Percentiles rank a stretch among this genome's conserved stretches.
phyloP scores from a whole-genome alignment of 441 rosid genomes.

The Eruca vesicaria region DNA sequence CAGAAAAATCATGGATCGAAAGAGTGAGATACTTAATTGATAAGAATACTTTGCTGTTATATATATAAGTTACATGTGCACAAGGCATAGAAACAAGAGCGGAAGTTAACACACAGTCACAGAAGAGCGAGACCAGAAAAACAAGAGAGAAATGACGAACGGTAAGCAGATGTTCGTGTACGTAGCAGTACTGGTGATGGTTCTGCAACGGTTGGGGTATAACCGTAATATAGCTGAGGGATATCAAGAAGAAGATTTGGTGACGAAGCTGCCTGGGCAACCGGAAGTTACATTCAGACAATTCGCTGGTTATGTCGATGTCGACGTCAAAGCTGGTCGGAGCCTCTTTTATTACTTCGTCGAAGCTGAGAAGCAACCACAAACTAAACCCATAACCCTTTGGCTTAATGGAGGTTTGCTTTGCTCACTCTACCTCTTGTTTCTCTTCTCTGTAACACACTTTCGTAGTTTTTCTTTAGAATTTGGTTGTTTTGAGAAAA shows the following conservation, averaged over 20 bases:
- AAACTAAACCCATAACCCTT: constrained; percentile 64
- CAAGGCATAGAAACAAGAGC: constrained; percentile 17
- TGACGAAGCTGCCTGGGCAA: constrained; percentile 68
- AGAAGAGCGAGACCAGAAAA: neutral
- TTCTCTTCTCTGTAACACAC: neutral
- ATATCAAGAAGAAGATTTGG: constrained; percentile 68
- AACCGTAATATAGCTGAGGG: constrained; percentile 39
- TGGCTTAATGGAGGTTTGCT: constrained; percentile 87
- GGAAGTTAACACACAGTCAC: neutral
- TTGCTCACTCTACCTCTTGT: neutral
- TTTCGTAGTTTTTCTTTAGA: neutral
- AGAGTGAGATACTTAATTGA: no score
- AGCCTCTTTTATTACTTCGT: constrained; percentile 86
- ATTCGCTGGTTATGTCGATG: constrained; percentile 75
- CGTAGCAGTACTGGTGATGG: constrained; percentile 30
- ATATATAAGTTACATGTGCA: constrained; percentile 14
- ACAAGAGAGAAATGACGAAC: constrained; percentile 19
- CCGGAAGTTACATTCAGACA: constrained; percentile 68
- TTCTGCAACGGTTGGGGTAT: constrained; percentile 17
- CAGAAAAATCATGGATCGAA: no score
- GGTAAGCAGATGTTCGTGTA: constrained; percentile 13
- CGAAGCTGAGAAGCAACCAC: constrained; percentile 61
- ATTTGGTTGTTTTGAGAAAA: neutral
- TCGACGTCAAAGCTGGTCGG: constrained; percentile 64
- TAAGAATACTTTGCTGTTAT: no score